Base-by-base conservation (phyloP, 352 stramenopile species). In the Globisporangium paroecandrum region DNA sequence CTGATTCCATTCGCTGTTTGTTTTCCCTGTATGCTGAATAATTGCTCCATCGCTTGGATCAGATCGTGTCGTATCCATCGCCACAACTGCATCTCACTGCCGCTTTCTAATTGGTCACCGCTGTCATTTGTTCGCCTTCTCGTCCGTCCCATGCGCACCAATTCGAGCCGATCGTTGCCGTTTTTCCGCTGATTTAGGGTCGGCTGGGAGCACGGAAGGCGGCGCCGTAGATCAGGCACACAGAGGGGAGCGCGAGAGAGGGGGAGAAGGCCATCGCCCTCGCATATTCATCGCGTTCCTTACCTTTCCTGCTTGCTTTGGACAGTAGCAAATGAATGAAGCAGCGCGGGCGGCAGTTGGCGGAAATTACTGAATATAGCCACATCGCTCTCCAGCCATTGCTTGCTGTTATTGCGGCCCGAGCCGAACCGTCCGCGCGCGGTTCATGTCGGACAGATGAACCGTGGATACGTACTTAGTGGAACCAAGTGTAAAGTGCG, bases 281-380 rank as follows among this genome's bases (percentile, higher is more conserved):
- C 27, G 65, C 58, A 67, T 69, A 56, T 65, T 70, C 58, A 65
- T 47, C 38, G 20, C 29, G 38, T 86, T 79, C 79, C 85, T 91
- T 65, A 81, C 75, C 77, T 90, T 91, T 83, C 82, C 83, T 79
- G 64, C 64, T 91, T 89, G 84, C 84, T 92, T 92, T 90, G 84
- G 84, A 92, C 84, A 90, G 84, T 89, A 90, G 81, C 80, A 87
- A 90, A 87, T 89, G 77, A 80, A 77, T 71, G 55, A 70, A 74
- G 67, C 34, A 61, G 58, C 38, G 55, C 62, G 64, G 27, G 51
- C 41, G 65, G 64, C 69, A 74, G 51, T 70, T 70, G 34, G 27
- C 54, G 25, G 55, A 76, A 82, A 81, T 83, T 80, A 83, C 69
- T 34, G 58, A 71, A 65, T 55, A 60, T 72, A 64, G 72, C 67